phyloP scores from a whole-genome alignment of 371 early-diverging fungal species.

The Haplosporangium sp. region DNA sequence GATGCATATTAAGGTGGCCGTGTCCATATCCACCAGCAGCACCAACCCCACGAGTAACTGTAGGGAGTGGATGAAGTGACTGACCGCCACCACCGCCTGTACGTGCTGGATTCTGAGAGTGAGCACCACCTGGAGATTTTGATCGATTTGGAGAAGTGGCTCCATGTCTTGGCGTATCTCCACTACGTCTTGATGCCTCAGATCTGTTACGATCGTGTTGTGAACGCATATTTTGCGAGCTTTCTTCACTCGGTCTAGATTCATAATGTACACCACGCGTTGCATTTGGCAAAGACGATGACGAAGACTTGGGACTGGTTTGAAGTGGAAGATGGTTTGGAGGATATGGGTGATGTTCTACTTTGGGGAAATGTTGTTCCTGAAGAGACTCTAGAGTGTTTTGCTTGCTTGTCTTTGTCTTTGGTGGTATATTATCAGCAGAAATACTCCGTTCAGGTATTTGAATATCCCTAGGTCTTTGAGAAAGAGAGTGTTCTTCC shows the following conservation, averaged over 20 bases:
- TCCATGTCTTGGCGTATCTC: not conserved
- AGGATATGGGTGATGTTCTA: slow-evolving; percentile 11
- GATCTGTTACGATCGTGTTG: slow-evolving; percentile 1
- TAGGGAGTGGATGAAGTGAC: slow-evolving; percentile 25
- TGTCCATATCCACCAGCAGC: slow-evolving; percentile 10
- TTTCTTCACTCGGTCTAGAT: slow-evolving; percentile 47
- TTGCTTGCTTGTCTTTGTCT: slow-evolving; percentile 7
- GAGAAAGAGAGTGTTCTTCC: not conserved
- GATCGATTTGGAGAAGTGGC: slow-evolving; percentile 5
- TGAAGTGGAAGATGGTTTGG: not conserved
- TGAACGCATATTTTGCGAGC: slow-evolving; percentile 25
- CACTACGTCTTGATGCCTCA: not conserved
- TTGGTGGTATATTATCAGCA: slow-evolving; percentile 20
- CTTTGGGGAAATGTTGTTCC: not conserved
- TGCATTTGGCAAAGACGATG: not conserved
- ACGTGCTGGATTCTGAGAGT: slow-evolving; percentile 12
- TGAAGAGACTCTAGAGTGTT: not conserved
- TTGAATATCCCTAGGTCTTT: slow-evolving; percentile 8
- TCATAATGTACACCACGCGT: slow-evolving; percentile 1
- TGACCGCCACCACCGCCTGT: not conserved
- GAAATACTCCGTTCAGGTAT: slow-evolving; percentile 39
- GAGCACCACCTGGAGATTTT: slow-evolving; percentile 10
- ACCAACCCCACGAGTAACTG: slow-evolving; percentile 17
- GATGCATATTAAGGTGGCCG: slow-evolving; percentile 26
- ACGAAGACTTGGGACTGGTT: not conserved